Conservation (phyloP, 2,329 filamentous ascomycete species). For the Neonectria faginata region DNA sequence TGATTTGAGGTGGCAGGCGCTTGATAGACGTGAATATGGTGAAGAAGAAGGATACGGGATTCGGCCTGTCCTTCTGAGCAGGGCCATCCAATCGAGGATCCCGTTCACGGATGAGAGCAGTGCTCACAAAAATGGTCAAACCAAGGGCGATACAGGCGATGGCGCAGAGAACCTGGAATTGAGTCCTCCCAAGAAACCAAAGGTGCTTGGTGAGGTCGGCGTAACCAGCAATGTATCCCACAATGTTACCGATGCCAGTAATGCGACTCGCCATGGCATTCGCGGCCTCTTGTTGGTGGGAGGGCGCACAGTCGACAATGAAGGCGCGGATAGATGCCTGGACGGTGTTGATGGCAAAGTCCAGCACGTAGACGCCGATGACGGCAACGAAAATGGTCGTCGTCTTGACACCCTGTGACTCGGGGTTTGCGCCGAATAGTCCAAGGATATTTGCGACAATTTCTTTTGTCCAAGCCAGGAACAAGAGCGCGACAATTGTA, state of each 20-base stretch:
- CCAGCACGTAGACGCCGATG: slow-evolving; percentile 87
- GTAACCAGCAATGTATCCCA: slow-evolving; percentile 90
- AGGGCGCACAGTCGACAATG: slow-evolving; percentile 91
- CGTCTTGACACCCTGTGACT: slow-evolving; percentile 72
- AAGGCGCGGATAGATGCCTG: slow-evolving; percentile 93
- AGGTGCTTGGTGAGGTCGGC: slow-evolving; percentile 79
- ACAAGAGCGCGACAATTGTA: slow-evolving; percentile 75
- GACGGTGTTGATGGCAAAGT: slow-evolving; percentile 97
- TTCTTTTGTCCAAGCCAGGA: slow-evolving; percentile 80
- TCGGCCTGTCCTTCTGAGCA: slow-evolving; percentile 68
- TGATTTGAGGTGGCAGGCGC: slow-evolving; percentile 83
- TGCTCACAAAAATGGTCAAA: slow-evolving; percentile 77
- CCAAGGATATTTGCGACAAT: slow-evolving; percentile 75
- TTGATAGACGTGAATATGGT: slow-evolving; percentile 81
- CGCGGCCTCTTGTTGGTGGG: slow-evolving; percentile 92
- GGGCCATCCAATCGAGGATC: slow-evolving; percentile 81
- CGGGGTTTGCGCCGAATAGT: slow-evolving; percentile 77
- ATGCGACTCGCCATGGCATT: slow-evolving; percentile 95
- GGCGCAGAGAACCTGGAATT: slow-evolving; percentile 92
- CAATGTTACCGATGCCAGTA: slow-evolving; percentile 88
- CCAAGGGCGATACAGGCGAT: slow-evolving; percentile 82
- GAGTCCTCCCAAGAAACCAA: slow-evolving; percentile 85
- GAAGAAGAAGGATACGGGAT: slow-evolving; percentile 82
- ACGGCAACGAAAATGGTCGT: slow-evolving; percentile 83
- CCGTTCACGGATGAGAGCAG: slow-evolving; percentile 77